phyloP scores from a whole-genome alignment of 345 rosid species.

The Bruguiera sexangula region DNA sequence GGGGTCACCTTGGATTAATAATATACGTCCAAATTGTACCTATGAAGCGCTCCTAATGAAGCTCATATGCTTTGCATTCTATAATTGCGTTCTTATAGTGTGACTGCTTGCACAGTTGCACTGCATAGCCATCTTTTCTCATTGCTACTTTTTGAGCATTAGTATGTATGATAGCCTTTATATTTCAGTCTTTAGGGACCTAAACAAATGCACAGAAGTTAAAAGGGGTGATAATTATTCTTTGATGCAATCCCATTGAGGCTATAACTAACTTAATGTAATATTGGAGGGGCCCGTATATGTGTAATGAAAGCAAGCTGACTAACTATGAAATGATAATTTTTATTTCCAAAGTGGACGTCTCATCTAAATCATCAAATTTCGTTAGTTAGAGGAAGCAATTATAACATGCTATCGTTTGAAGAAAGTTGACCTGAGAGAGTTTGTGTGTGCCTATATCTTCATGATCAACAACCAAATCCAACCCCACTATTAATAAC shows the following conservation, averaged over 20 bases:
- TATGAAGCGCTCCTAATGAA: no score
- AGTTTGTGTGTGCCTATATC: no score
- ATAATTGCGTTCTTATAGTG: no score
- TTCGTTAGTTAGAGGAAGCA: conserved; percentile 21
- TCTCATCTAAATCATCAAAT: conserved; percentile 37
- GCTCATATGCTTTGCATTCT: no score
- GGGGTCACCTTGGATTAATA: no score
- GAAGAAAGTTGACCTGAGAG: background rate
- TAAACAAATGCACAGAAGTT: background rate
- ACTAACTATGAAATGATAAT: conserved; percentile 14
- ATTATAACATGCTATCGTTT: background rate
- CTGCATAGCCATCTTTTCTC: no score
- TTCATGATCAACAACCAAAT: no score
- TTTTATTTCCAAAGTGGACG: conserved; percentile 28
- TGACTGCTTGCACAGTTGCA: no score
- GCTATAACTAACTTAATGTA: conserved; percentile 19
- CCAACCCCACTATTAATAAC: no score
- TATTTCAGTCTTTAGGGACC: conserved; percentile 8
- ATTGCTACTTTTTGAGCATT: no score
- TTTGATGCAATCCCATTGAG: conserved; percentile 10
- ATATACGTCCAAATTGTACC: background rate
- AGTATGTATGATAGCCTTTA: background rate
- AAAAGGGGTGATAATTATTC: conserved; percentile 18
- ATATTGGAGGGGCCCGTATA: background rate
- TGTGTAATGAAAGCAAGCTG: conserved; percentile 22